Evolutionary conservation across 2,329 filamentous ascomycete genomes (phyloP).

Genomic region (Botrytis squamosa): DNA sequence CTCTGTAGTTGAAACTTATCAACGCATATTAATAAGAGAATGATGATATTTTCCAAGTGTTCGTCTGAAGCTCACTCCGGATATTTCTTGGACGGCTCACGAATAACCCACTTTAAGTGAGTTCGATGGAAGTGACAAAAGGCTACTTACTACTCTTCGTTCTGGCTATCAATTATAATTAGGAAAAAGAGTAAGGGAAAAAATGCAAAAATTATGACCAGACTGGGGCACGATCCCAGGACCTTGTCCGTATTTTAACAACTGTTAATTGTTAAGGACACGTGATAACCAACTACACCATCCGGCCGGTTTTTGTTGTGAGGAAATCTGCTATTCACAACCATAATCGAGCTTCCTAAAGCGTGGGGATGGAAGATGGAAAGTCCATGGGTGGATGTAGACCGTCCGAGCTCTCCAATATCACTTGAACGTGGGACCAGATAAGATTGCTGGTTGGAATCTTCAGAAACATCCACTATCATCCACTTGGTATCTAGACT

Average conservation of each 20-base stretch:
- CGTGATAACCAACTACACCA: conserved; percentile 21
- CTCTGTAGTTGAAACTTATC: background rate
- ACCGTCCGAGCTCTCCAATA: background rate
- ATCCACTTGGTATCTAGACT: background rate
- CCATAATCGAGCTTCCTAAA: background rate
- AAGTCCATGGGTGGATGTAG: background rate
- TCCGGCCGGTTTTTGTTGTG: conserved; percentile 1
- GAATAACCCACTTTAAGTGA: background rate
- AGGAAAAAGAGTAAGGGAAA: too few species aligned
- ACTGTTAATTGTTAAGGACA: conserved; percentile 10
- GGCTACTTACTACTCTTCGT: too few species aligned
- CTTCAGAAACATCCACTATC: background rate
- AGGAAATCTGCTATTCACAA: fast-evolving
- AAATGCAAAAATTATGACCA: conserved; percentile 4
- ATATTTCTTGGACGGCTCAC: background rate
- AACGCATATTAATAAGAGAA: background rate
- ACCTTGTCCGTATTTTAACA: conserved; percentile 18
- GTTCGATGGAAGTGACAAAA: background rate
- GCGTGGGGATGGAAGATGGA: background rate
- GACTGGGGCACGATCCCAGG: conserved; percentile 18
- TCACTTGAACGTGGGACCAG: background rate
- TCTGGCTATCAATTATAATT: too few species aligned
- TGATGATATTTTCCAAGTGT: background rate
- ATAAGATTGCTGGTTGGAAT: background rate
- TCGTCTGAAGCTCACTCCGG: background rate